These are phyloP conservation scores for Goffeauzyma gilvescens DNA, from an alignment of 768 basidiomycete species.

Conservation along the genomic window DNA sequence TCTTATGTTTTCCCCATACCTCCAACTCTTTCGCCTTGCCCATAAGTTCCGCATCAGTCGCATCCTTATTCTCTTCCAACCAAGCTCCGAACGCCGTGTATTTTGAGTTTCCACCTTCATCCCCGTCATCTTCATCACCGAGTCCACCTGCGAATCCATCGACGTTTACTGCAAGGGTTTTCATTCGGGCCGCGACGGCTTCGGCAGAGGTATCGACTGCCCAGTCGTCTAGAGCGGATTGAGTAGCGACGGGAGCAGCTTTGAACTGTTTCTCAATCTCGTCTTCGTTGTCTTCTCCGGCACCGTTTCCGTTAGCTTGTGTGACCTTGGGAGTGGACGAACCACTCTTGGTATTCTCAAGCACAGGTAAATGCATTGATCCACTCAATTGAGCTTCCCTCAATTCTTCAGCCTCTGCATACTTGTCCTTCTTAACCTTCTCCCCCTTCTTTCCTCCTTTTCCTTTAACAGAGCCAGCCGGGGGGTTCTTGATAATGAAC, in stretches of 20 bases:
- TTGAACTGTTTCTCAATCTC: conserved; percentile 79
- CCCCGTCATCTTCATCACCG: conserved; percentile 61
- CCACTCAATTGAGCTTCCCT: conserved; percentile 14
- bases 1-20: conserved; percentile 87
- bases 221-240: conserved; percentile 56
- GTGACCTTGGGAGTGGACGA: no score
- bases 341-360: no score
- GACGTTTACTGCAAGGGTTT: conserved; percentile 46
- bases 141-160: conserved; percentile 37
- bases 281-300: no score
- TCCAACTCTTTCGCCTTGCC: conserved; percentile 73
- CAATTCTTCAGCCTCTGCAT: conserved; percentile 20
- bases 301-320: no score
- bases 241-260: conserved; percentile 51
- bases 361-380: no score
- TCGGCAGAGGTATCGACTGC: conserved; percentile 77
- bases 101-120: conserved; percentile 63
- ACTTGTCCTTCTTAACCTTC: conserved; percentile 36
- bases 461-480: conserved; percentile 59
- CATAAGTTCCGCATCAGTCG: conserved; percentile 32
- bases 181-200: conserved; percentile 65
- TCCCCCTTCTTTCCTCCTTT: conserved; percentile 35
- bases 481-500: conserved; percentile 94
- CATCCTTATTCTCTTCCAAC: conserved; percentile 53
- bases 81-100: conserved; percentile 66